Base-by-base conservation (phyloP, 768 basidiomycete species). In the Wakefieldia striispora region DNA sequence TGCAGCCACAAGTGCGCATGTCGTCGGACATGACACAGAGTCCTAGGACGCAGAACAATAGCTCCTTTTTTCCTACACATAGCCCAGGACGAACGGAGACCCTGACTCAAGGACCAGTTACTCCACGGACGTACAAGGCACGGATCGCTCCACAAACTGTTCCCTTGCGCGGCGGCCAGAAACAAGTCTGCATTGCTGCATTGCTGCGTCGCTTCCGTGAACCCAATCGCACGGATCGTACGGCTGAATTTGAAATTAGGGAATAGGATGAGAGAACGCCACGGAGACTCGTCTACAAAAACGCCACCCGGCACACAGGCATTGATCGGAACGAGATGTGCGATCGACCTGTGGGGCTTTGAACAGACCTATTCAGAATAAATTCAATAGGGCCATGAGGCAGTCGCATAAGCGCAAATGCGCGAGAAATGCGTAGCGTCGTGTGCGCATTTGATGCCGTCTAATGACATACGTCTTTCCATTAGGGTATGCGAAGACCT, bases 311-410 rank as follows among this genome's bases (percentile, higher is more conserved):
- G 56, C 37, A 40, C 46, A 57, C 51, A 62, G 44, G 46, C n/a
- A n/a, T 36, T 55, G 61, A 64, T 64, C 53, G 60, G 58, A 55
- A 58, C 44, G n/a, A 60, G 62, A 60, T 45, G 47, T 58, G 50
- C 41, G 55, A 60, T 66, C 48, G 47, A 40, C 36, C 49, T 54
- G 13, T 54, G 60, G 46, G 39, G 46, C 20, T 41, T 35, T 27
- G 33, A 16, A 42, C 39, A 40, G 23, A 40, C 9, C 37, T 17
- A 45, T 56, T 49, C 33, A 46, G 49, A 54, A 52, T 19, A 49
- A 37, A 46, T 48, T 45, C 47, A 41, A 42, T 44, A 19, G 17
- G n/a, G 38, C 36, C 60, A 58, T 43, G 62, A 59, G 62, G 63
- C 45, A 45, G 43, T 38, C 40, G 24, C 26, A 57, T 27, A 47